A percentile compares a stretch with the other conserved stretches of the same genome.
phyloP scores from a whole-genome alignment of 345 rosid species.

The Aegle marmelos region DNA sequence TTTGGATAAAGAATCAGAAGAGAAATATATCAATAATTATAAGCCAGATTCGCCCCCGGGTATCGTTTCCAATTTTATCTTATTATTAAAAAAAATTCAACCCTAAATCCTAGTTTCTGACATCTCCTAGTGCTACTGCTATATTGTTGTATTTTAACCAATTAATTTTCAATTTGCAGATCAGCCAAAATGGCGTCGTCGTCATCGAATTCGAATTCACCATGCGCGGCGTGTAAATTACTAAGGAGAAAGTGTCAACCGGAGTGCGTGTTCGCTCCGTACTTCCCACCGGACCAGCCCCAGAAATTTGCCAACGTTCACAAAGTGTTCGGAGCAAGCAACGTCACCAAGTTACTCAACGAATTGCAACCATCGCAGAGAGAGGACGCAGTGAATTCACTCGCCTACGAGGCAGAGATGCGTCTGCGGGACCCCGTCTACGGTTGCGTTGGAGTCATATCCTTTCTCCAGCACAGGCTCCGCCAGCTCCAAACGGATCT shows the following conservation, averaged over 20 bases:
- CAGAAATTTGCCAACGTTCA: slow-evolving; percentile 40
- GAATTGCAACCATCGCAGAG: slow-evolving; percentile 40
- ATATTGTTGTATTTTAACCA: neutral
- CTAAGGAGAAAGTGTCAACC: slow-evolving; percentile 42
- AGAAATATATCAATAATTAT: slow-evolving; percentile 8
- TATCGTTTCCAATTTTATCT: slow-evolving; percentile 17
- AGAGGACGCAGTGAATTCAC: slow-evolving; percentile 42
- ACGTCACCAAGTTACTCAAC: slow-evolving; percentile 42
- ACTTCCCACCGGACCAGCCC: slow-evolving; percentile 43
- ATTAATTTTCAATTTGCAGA: neutral
- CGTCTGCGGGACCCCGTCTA: slow-evolving; percentile 45
- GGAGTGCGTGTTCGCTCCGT: slow-evolving; percentile 49
- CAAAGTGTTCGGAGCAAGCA: slow-evolving; percentile 46
- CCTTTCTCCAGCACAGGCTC: slow-evolving; percentile 43
- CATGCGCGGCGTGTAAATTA: slow-evolving; percentile 47
- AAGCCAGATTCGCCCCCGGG: slow-evolving; percentile 12
- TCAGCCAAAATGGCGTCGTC: slow-evolving; percentile 22
- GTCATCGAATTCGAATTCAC: slow-evolving; percentile 39
- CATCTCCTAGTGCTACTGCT: neutral
- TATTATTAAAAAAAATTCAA: too few relatives aligned
- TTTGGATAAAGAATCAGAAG: slow-evolving; percentile 7
- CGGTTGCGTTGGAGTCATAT: slow-evolving; percentile 46
- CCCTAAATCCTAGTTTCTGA: neutral
- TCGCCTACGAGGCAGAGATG: slow-evolving; percentile 45
- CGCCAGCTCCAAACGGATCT: slow-evolving; percentile 43